Base-by-base conservation (phyloP, 2,329 filamentous ascomycete genomes). In the Colletotrichum sublineola region DNA sequence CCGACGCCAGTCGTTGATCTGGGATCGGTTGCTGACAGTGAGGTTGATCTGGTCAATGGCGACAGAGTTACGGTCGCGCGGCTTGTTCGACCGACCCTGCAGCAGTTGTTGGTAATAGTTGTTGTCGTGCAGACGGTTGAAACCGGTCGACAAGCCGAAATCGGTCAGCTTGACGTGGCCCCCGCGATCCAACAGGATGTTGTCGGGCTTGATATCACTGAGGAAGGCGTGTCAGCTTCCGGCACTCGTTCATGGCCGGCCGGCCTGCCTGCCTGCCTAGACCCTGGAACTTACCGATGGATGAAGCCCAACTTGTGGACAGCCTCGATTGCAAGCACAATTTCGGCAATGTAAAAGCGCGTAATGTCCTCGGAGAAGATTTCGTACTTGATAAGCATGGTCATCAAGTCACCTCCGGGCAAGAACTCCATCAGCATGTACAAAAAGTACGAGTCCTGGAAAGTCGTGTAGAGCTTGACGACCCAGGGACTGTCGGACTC, bases 351-450 rank as follows among this genome's bases (percentile, higher is more conserved):
- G 84, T 99, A 99, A 84, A 99, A 99, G 24, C 96, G 91, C 40
- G 96, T 99, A 76, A 99, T 98, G 77, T 99, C 96, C 82, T 98
- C 96, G 0, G 95, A 97, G 82, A 99, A 99, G 81, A 99, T 98
- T 82, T 99, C 96, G 80, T 99, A 99, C 88, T 98, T 99, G 86
- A 99, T 99, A 77, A 99, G 88, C 96, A 99, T 99, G 4, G 96
- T 99, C 96, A 99, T 99, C 81, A 99, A 84, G 85, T 99, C 96
- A 82, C 96, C 96, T 82, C 96, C 96, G 9, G 96, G 96, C 82
- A 99, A 89, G 84, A 98, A 99, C 84, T 99, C 96, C 96, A 99
- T 99, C 74, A 99, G 88, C 92, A 99, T 96, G 86, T 99, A 99
- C 46, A 99, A 87, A 85, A 98, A 99, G 76, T 96, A 96, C 57